Evolutionary conservation across 345 rosid species (phyloP).

Genomic region (Acer saccharum): DNA sequence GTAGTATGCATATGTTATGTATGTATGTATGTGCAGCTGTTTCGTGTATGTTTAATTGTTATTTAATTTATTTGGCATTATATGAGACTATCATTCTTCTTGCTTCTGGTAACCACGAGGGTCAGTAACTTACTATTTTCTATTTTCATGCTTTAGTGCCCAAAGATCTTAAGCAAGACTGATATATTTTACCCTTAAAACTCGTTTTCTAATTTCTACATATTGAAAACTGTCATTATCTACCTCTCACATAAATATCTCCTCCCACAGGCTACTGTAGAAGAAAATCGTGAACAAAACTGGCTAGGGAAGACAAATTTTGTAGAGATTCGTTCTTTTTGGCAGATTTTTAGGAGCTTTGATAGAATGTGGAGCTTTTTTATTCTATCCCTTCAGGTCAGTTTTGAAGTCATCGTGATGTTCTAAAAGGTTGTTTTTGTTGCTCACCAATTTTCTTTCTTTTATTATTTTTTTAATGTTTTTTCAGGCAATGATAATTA

Average conservation of each 20-base stretch:
- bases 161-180: background rate
- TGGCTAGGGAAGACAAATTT: slow-evolving; percentile 95
- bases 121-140: background rate
- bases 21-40: background rate
- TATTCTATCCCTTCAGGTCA: slow-evolving; percentile 90
- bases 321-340: slow-evolving; percentile 90
- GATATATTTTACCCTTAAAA: background rate
- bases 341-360: slow-evolving; percentile 98
- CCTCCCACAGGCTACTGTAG: slow-evolving; percentile 45
- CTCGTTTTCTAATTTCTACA: slow-evolving; percentile 4
- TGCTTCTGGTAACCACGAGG: background rate
- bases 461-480: background rate
- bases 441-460: slow-evolving; percentile 7
- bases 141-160: background rate
- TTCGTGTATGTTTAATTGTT: background rate
- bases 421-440: background rate
- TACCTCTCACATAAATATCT: slow-evolving; percentile 13
- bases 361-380: slow-evolving; percentile 97
- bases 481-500: slow-evolving; percentile 86
- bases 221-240: background rate
- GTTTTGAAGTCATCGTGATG: slow-evolving; percentile 4
- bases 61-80: background rate
- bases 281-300: slow-evolving; percentile 44
- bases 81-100: background rate
- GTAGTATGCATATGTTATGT: background rate